Base-by-base conservation (phyloP, 2,329 filamentous ascomycete genomes). In the Pezicula neosporulosa region DNA sequence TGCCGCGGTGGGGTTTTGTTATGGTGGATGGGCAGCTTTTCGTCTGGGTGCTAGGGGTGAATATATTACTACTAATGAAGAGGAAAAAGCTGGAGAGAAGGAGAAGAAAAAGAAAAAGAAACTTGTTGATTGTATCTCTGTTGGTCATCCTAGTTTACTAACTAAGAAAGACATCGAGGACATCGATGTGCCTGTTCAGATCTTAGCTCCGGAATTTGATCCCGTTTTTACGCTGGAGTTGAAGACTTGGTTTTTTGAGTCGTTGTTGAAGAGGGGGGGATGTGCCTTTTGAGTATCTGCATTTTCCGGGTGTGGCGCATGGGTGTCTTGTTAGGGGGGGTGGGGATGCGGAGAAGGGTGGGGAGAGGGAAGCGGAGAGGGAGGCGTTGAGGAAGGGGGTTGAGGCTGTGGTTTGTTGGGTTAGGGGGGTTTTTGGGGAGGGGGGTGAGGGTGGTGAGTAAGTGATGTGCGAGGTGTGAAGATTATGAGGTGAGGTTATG, bases 201-300 rank as follows among this genome's bases (percentile, higher is more conserved):
- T 80, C 5, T 58, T 82, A 6, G 75, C 76, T 2, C 76, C 78
- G 0, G 76, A 82, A 64, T 44, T 63, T 28, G 79, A 82, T 59
- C 48, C 36, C 0, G 48, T 59, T 16, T 80, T 68, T 57, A 67
- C 72, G 2, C 48, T 62, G 0, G 77, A 79, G 62, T 47, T 81
- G 46, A 81, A 80, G 66, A 44, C 51, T 42, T 63, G 72, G 58
- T 64, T 69, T 0, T 70, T 75, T 54, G 56, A 66, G 47, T n/a
- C 68, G 65, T 8, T 52, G 81, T 37, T 67, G 62, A 21, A 66
- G 59, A 44, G 44, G 68, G 13, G 68, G 66, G 1, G 24, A 6
- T 24, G 50, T 78, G 6, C 60, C 68, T 12, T 79, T 73, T 54
- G 74, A 78, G 46, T 81, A 78, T 62, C 70, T 73, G 55, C 69